Evolutionary conservation across 495 filamentous ascomycete genomes (phyloP), one percentile per base, ranked within the genome.

Genomic region (Lichenothelia convexa): DNA sequence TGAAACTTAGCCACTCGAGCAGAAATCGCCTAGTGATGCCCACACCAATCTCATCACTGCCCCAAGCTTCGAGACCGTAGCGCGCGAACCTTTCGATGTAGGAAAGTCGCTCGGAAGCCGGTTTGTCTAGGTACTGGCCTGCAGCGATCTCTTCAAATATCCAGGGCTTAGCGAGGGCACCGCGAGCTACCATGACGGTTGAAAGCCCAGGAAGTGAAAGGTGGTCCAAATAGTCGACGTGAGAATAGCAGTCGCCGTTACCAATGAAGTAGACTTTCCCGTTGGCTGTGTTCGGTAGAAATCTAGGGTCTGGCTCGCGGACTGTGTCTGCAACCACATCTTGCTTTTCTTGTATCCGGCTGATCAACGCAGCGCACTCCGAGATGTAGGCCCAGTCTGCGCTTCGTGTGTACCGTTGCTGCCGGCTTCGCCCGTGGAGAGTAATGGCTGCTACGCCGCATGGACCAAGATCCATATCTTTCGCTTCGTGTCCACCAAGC

Each of bases 311-410:
- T 0, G 80, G 64, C 46, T 82, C 81, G 9, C 61, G 59, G 27
- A 75, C 64, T 2, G 91, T 97, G 51, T 97, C 89, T 3, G 68
- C 62, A 8, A 76, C 43, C 0, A 54, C 54, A 41, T 74, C 67
- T 11, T 59, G 68, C 50, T 74, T 67, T 30, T 69, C 56, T 45
- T 83, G 81, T 47, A 86, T 67, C 1, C 67, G 61, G 54, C 82
- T 75, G 55, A 97, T 78, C 31, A 94, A 63, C 4, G 80, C 75
- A 1, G 89, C 75, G 39, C 78, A 86, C 43, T 93, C 80, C 2
- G 85, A 73, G 39, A 97, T 95, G 51, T 94, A 97, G 5, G 58
- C 54, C 91, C 91, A 97, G 53, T 97, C 80, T 2, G 89, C 89
- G 26, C 63, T 69, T 44, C 68, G 74, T 0, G 85, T 91, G 56